Evolutionary conservation across 805 yeast genomes (phyloP).

Genomic region (Blastobotrys chiropterorum): DNA sequence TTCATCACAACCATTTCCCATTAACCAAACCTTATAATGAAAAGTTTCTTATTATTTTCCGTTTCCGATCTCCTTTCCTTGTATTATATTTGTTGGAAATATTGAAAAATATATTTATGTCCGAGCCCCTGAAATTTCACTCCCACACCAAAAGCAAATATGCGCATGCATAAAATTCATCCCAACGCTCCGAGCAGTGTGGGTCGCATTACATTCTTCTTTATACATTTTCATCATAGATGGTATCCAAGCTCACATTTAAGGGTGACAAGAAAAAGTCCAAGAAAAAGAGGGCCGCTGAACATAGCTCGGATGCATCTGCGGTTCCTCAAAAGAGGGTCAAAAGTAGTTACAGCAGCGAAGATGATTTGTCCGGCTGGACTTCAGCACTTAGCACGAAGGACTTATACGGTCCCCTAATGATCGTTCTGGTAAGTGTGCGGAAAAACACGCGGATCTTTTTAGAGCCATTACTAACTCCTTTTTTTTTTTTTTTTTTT

Average conservation of each 20-base stretch:
- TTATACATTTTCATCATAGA: slow-evolving; percentile 14
- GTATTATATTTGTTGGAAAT: too few relatives aligned
- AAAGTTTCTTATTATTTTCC: neutral
- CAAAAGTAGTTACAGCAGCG: too few relatives aligned
- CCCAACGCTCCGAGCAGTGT: too few relatives aligned
- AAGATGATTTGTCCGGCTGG: slow-evolving; percentile 20
- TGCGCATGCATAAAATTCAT: too few relatives aligned
- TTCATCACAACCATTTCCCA: neutral
- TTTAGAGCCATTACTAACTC: too few relatives aligned
- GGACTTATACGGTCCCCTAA: slow-evolving; percentile 33
- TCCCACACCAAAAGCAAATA: neutral
- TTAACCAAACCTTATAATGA: neutral
- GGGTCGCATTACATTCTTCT: too few relatives aligned
- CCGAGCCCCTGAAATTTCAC: neutral
- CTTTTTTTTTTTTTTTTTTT: too few relatives aligned
- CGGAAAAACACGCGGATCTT: neutral
- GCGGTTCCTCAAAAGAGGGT: too few relatives aligned
- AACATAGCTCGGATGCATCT: slow-evolving; percentile 3
- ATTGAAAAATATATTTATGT: too few relatives aligned
- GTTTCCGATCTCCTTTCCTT: neutral
- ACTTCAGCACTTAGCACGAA: slow-evolving; percentile 24
- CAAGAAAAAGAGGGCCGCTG: neutral
- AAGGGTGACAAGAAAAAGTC: slow-evolving; percentile 30
- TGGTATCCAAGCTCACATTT: slow-evolving; percentile 35
- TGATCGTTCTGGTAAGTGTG: slow-evolving; percentile 20